A percentile compares a stretch with the other conserved stretches of the same genome.
Evolutionary conservation across 805 yeast genomes (phyloP).

Genomic region (Myxozyma vanderwaltii): DNA sequence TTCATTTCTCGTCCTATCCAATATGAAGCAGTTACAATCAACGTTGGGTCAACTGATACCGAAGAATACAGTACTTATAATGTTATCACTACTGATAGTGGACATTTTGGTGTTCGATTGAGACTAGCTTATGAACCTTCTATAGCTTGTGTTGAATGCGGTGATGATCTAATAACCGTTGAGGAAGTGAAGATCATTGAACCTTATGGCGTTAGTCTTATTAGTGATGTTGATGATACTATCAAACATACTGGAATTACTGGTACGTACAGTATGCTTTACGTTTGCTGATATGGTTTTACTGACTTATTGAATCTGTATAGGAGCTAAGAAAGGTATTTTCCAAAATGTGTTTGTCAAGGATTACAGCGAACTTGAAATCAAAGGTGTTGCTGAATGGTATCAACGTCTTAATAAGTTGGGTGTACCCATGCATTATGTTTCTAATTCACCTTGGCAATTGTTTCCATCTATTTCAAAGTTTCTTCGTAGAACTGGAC

Average conservation of each 20-base stretch:
- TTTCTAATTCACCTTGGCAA: conserved; percentile 95
- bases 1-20: conserved; percentile 71
- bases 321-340: conserved; percentile 70
- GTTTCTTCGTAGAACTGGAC: conserved; percentile 55
- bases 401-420: conserved; percentile 54
- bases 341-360: conserved; percentile 75
- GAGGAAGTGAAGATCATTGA: conserved; percentile 49
- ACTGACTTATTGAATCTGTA: background rate
- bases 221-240: conserved; percentile 94
- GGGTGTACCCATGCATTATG: conserved; percentile 79
- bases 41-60: conserved; percentile 54
- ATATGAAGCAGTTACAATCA: conserved; percentile 55
- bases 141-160: conserved; percentile 44
- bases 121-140: conserved; percentile 64
- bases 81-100: conserved; percentile 62
- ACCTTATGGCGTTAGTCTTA: conserved; percentile 63
- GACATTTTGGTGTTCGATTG: conserved; percentile 61
- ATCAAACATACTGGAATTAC: conserved; percentile 86
- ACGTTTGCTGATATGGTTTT: background rate
- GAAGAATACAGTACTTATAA: conserved; percentile 42
- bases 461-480: conserved; percentile 61
- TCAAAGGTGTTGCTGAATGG: conserved; percentile 77
- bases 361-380: conserved; percentile 64
- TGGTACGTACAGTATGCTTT: conserved; percentile 45
- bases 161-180: conserved; percentile 50